Conservation (phyloP, 768 basidiomycete genomes). For the Suillus brevipes region DNA sequence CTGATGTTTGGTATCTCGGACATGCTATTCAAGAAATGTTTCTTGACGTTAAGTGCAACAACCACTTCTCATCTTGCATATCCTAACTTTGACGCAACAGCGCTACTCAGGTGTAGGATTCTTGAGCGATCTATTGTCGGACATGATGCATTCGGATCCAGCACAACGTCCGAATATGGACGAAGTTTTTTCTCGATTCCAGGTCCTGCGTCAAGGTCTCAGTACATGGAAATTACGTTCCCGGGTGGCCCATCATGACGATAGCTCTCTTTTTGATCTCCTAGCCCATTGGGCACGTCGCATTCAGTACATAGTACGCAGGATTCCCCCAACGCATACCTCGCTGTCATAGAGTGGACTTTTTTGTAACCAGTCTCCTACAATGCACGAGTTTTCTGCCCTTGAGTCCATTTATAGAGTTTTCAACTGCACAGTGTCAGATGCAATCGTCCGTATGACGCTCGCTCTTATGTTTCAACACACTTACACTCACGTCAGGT, state of each 20-base stretch:
- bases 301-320: conserved; percentile 14
- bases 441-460: too few relatives aligned
- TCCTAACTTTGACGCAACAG: neutral
- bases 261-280: conserved; percentile 14
- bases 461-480: too few relatives aligned
- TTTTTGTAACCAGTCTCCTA: neutral
- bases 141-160: conserved; percentile 38
- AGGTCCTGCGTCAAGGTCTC: conserved; percentile 11
- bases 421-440: too few relatives aligned
- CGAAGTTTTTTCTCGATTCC: conserved; percentile 26
- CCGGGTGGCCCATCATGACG: conserved; percentile 19
- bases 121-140: conserved; percentile 28
- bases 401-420: too few relatives aligned
- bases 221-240: conserved; percentile 27
- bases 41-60: conserved; percentile 26
- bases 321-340: conserved; percentile 14
- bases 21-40: conserved; percentile 37
- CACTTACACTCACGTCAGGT: too few relatives aligned
- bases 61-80: neutral
- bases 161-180: conserved; percentile 31
- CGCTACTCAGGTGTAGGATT: conserved; percentile 16
- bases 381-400: neutral
- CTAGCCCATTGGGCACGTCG: conserved; percentile 19
- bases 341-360: neutral
- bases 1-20: conserved; percentile 46